These are phyloP conservation scores for Beauveria sp. DNA, from an alignment of 2,329 filamentous ascomycete species.

Conservation along the genomic window DNA sequence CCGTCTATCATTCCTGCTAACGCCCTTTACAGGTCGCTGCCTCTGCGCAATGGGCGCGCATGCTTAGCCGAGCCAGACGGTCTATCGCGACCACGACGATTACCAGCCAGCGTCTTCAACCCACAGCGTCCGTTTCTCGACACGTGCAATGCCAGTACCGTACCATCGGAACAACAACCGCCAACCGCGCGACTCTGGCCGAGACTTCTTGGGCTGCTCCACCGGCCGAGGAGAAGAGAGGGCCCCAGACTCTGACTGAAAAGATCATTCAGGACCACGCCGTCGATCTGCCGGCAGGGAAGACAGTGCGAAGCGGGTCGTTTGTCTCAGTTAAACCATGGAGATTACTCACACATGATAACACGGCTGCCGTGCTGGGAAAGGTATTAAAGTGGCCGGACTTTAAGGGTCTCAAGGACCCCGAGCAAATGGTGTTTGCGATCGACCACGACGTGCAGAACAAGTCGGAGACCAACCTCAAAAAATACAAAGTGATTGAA, in stretches of 20 bases:
- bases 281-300: conserved; percentile 65
- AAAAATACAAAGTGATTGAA: conserved; percentile 77
- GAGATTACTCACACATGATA: conserved; percentile 81
- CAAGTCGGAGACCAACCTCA: conserved; percentile 66
- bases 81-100: neutral
- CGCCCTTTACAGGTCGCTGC: neutral
- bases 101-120: neutral
- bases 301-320: conserved; percentile 71
- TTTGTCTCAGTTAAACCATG: conserved; percentile 71
- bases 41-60: conserved; percentile 2
- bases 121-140: neutral
- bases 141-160: neutral
- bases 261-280: conserved; percentile 85
- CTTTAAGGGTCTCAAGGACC: conserved; percentile 61
- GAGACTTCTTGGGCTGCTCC: neutral
- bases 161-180: neutral
- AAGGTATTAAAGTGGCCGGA: conserved; percentile 38
- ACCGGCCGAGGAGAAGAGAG: neutral
- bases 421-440: conserved; percentile 67
- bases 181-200: neutral
- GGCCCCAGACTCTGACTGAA: conserved; percentile 76
- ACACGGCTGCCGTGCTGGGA: conserved; percentile 62
- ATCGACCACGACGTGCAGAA: conserved; percentile 89
- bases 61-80: neutral
- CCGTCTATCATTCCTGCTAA: neutral